Conservation (phyloP, 139 green algal genomes). For the Coelastrella sp. region DNA sequence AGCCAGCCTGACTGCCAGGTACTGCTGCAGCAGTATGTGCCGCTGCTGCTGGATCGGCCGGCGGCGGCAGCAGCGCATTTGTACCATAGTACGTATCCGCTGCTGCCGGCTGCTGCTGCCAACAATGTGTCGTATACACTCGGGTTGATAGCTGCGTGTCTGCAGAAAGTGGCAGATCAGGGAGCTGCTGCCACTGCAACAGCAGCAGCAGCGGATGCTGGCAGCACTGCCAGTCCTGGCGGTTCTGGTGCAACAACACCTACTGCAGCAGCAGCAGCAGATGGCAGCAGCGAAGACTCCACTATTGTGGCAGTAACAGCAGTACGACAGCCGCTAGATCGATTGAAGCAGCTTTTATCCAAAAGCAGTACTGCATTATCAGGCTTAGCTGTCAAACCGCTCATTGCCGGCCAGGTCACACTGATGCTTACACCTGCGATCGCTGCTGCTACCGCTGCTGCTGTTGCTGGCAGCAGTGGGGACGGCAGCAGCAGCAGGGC, state of each 20-base stretch:
- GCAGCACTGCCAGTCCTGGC: background rate
- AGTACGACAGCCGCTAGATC: background rate
- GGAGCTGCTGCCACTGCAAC: background rate
- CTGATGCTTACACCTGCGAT: slow-evolving; percentile 14
- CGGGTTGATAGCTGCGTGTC: background rate
- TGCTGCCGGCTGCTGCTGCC: slow-evolving; percentile 23
- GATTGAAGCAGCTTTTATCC: slow-evolving; percentile 27
- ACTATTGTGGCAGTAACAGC: background rate
- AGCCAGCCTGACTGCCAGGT: background rate
- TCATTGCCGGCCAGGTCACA: slow-evolving; percentile 20
- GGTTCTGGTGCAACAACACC: background rate
- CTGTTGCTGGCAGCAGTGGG: background rate
- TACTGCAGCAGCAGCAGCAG: background rate
- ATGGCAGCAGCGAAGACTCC: background rate
- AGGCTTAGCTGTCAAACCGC: slow-evolving; percentile 22
- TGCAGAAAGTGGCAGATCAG: background rate
- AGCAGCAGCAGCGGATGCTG: background rate
- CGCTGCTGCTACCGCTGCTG: slow-evolving; percentile 19
- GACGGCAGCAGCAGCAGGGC: slow-evolving; percentile 10
- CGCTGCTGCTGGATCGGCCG: slow-evolving; percentile 8
- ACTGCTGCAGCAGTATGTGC: background rate
- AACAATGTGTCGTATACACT: background rate
- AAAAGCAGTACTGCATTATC: slow-evolving; percentile 32
- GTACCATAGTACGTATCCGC: slow-evolving; percentile 26
- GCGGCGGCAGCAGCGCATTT: slow-evolving; percentile 34